These are phyloP conservation scores for Orychophragmus violaceus DNA, from an alignment of 345 rosid genomes.

Conservation along the genomic window DNA sequence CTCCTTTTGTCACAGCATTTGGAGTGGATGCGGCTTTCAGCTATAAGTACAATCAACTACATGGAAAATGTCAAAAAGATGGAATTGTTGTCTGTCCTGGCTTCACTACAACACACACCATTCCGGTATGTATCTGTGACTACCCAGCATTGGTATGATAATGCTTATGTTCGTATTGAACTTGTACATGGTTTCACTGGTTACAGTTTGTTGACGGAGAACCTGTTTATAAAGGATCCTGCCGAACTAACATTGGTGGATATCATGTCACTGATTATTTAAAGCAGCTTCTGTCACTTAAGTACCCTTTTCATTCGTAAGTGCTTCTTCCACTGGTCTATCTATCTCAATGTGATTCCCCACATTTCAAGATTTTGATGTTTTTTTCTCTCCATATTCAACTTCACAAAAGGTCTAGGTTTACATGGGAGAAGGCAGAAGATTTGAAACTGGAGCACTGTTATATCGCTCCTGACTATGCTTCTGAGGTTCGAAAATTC, in stretches of 20 bases:
- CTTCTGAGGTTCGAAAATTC: slow-evolving; percentile 63
- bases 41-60: slow-evolving; percentile 81
- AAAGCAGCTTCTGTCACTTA: slow-evolving; percentile 93
- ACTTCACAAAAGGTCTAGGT: slow-evolving; percentile 48
- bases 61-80: slow-evolving; percentile 68
- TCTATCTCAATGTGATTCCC: slow-evolving; percentile 4
- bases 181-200: slow-evolving; percentile 8
- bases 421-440: slow-evolving; percentile 95
- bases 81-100: slow-evolving; percentile 90
- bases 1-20: slow-evolving; percentile 48
- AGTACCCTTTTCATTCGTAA: slow-evolving; percentile 87
- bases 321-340: slow-evolving; percentile 20
- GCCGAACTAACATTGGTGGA: slow-evolving; percentile 90
- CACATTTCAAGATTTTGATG: slow-evolving; percentile 6
- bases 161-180: background rate
- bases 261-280: slow-evolving; percentile 78
- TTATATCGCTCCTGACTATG: slow-evolving; percentile 69
- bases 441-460: slow-evolving; percentile 95
- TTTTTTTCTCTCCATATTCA: background rate
- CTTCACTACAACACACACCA: slow-evolving; percentile 73
- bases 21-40: slow-evolving; percentile 97
- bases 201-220: slow-evolving; percentile 81
- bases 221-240: slow-evolving; percentile 70
- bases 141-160: background rate
- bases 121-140: slow-evolving; percentile 53